Base-by-base conservation (phyloP, 768 basidiomycete species). In the Suillus paluster region DNA sequence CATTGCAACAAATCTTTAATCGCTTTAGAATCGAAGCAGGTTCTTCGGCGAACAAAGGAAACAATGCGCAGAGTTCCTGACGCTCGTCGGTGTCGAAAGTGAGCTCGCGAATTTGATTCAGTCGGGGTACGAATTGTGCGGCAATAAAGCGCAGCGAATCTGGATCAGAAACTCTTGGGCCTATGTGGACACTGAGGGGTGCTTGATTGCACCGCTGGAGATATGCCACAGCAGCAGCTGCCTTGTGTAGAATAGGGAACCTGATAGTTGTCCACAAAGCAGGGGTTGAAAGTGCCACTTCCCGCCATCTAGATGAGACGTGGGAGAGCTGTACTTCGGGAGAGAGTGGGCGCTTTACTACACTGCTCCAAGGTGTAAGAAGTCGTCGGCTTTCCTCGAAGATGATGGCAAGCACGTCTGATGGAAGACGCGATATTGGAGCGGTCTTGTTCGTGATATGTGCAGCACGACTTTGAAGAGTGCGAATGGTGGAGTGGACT, bases 191-290 rank as follows among this genome's bases (percentile, higher is more conserved):
- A 58, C 71, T 69, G 17, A 77, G 72, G 33, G 68, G 73, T 45
- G 68, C 68, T 27, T 73, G 73, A 27, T 67, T 68, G 59, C 77
- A 75, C 42, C 77, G 67, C 21, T 69, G 63, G 4, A 78, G 59
- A 61, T 77, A 77, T 8, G 67, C 58, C 56, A 62, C 67, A 46
- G 78, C 62, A 36, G 72, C 69, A 45, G 57, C 57, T 14, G 73
- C 70, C 27, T 66, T 66, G 64, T 69, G 73, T 39, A 74, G 69
- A 38, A 74, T 69, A n/a, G 71, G 70, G 36, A 74, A 64, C 54
- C 71, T 72, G 57, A 77, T 75, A 38, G 69, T 63, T 11, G 74
- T 73, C 78, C 75, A 78, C n/a, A 79, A 63, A 27, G 74, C 73
- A 7, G 78, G 78, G 11, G 70, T 66, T 53, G 60, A 63, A 45